phyloP scores from a whole-genome alignment of 192 early-diverging fungal species.

The Coemansia sp. region DNA sequence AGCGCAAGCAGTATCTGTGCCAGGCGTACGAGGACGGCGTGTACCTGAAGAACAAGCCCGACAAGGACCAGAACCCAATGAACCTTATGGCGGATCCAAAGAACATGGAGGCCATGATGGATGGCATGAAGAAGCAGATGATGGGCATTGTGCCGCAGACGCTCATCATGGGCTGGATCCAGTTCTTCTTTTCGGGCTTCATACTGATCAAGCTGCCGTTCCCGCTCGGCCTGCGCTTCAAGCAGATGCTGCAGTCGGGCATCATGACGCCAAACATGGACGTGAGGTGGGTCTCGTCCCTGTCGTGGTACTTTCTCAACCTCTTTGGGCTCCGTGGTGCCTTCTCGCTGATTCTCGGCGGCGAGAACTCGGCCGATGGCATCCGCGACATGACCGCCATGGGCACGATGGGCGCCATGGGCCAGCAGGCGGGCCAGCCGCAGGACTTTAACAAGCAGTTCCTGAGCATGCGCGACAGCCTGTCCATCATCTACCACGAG shows the following conservation, averaged over 20 bases:
- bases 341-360: slow-evolving; percentile 87
- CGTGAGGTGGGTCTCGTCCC: slow-evolving; percentile 92
- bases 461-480: slow-evolving; percentile 79
- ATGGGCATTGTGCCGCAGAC: slow-evolving; percentile 97
- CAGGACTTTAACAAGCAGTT: slow-evolving; percentile 82
- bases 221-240: slow-evolving; percentile 92
- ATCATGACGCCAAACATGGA: slow-evolving; percentile 96
- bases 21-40: slow-evolving; percentile 73
- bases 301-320: slow-evolving; percentile 99
- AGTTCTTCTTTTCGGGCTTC: slow-evolving; percentile 98
- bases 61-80: slow-evolving; percentile 50
- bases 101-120: slow-evolving; percentile 95
- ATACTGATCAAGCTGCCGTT: slow-evolving; percentile 95
- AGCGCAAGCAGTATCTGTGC: slow-evolving; percentile 65
- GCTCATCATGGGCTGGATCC: slow-evolving; percentile 98
- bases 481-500: slow-evolving; percentile 74
- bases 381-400: slow-evolving; percentile 89
- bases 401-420: slow-evolving; percentile 74
- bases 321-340: slow-evolving; percentile 90
- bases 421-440: slow-evolving; percentile 69
- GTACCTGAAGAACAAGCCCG: slow-evolving; percentile 80
- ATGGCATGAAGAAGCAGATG: slow-evolving; percentile 96
- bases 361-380: slow-evolving; percentile 81
- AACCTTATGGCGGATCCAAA: slow-evolving; percentile 91
- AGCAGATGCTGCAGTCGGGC: slow-evolving; percentile 95